Evolutionary conservation across 495 filamentous ascomycete genomes (phyloP).

Genomic region (Penicillium macrosclerotiorum): DNA sequence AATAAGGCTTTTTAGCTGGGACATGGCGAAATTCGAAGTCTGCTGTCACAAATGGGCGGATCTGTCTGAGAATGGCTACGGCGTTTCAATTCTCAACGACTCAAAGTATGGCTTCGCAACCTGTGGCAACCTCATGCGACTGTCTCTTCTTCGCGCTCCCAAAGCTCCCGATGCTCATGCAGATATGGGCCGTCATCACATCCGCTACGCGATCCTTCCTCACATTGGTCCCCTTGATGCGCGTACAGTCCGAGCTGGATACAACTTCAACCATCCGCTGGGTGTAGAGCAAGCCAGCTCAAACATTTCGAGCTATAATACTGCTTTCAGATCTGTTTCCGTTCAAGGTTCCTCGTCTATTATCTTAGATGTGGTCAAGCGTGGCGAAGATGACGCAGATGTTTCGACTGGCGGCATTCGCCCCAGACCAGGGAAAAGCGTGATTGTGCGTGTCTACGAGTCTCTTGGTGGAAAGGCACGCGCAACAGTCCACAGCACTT

Average conservation of each 20-base stretch:
- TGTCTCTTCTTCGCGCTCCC: conserved; percentile 85
- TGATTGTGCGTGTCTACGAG: conserved; percentile 85
- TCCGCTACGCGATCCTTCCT: conserved; percentile 90
- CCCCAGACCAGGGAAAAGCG: conserved; percentile 65
- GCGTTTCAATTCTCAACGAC: conserved; percentile 92
- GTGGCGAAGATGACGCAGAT: conserved; percentile 94
- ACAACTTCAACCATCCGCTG: conserved; percentile 86
- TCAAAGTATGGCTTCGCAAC: conserved; percentile 97
- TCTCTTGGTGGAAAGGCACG: conserved; percentile 79
- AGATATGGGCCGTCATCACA: conserved; percentile 89
- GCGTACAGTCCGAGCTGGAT: conserved; percentile 76
- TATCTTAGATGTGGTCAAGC: conserved; percentile 81
- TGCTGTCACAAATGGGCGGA: conserved; percentile 99
- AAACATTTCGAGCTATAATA: conserved; percentile 11
- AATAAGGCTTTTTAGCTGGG: conserved; percentile 60
- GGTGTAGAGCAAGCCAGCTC: conserved; percentile 38
- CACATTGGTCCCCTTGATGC: conserved; percentile 69
- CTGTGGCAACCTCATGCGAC: conserved; percentile 84
- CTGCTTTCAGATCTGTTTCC: conserved; percentile 49
- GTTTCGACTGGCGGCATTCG: conserved; percentile 70
- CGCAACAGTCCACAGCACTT: conserved; percentile 60
- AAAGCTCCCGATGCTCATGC: conserved; percentile 95
- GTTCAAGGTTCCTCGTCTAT: conserved; percentile 59
- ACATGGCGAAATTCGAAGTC: conserved; percentile 99
- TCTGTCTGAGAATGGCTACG: conserved; percentile 86